Evolutionary conservation across 164 flowering plant species (phyloP), one percentile per base, ranked within the genome.

Genomic region (Cinnamomum micranthum): DNA sequence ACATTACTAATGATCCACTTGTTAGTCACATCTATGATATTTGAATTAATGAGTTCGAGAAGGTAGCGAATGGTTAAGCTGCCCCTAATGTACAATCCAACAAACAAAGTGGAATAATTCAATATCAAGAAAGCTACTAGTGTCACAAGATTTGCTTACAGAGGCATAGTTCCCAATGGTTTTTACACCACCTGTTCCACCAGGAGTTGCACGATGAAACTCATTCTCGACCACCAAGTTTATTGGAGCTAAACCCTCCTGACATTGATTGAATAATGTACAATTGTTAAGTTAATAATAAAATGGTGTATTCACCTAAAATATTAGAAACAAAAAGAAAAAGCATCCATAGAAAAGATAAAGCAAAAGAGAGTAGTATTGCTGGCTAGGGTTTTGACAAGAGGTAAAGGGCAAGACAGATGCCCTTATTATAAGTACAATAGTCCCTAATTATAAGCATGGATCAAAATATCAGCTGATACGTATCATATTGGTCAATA

Each of bases 121-220:
- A 13, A 50, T 28, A 35, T 11, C 60, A 50, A 33, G 14, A 19
- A 64, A 50, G 70, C 35, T 23, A 9, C 35, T 23, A 9, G 47
- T 15, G n/a, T n/a, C 7, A 50, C 51, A 33, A 58, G 70, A 19
- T 66, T 24, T 73, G 24, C 95, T 83, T 84, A 95, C 98, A n/a
- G 98, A 82, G 62, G 99, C 97, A 85, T 95, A 95, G 81, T 95
- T 95, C 69, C 97, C 96, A n/a, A 95, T 89, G 52, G 94, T 89
- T 81, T 95, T 93, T 20, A 93, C 89, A 75, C 97, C 93, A 74
- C 98, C 98, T 80, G 97, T 91, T 51, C 99, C 99, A 80, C 99
- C 99, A 67, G 92, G 98, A 73, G 94, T 84, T 68, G 99, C 98
- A 65, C 99, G 92, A 85, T 95, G 99, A 71, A 85, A 82, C 68